phyloP scores from a whole-genome alignment of 1,139 yeast species.

The Lodderomyces theae region DNA sequence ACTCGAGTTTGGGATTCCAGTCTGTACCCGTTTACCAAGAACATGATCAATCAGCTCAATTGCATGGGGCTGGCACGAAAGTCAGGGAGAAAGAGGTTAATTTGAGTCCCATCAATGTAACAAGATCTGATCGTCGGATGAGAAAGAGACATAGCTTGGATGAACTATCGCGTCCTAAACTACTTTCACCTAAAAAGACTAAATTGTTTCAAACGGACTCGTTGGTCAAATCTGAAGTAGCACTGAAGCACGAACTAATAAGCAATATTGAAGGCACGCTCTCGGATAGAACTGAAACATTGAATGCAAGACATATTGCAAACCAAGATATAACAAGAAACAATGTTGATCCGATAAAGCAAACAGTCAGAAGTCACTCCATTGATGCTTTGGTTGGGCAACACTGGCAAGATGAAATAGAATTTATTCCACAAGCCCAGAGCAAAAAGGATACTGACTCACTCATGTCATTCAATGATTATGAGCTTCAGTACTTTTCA shows the following conservation, averaged over 20 bases:
- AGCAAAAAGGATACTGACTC: not conserved
- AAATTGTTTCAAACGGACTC: slow-evolving; percentile 11
- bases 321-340: slow-evolving; percentile 15
- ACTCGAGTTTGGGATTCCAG: slow-evolving; percentile 39
- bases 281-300: slow-evolving; percentile 19
- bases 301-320: slow-evolving; percentile 24
- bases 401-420: slow-evolving; percentile 14
- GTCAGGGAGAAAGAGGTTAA: too few relatives aligned
- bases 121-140: slow-evolving; percentile 6
- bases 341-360: slow-evolving; percentile 37
- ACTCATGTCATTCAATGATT: slow-evolving; percentile 21
- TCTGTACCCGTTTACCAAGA: slow-evolving; percentile 5
- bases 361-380: not conserved
- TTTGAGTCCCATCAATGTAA: too few relatives aligned
- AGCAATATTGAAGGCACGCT: slow-evolving; percentile 17
- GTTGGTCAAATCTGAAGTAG: slow-evolving; percentile 7
- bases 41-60: not conserved
- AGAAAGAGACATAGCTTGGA: slow-evolving; percentile 5
- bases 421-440: slow-evolving; percentile 9
- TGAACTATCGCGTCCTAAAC: not conserved
- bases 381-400: slow-evolving; percentile 11
- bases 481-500: slow-evolving; percentile 24
- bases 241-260: not conserved
- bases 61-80: too few relatives aligned
- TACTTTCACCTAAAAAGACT: slow-evolving; percentile 3